Evolutionary conservation across 257 asterid species (phyloP).

Genomic region (Capsicum rhomboideum): DNA sequence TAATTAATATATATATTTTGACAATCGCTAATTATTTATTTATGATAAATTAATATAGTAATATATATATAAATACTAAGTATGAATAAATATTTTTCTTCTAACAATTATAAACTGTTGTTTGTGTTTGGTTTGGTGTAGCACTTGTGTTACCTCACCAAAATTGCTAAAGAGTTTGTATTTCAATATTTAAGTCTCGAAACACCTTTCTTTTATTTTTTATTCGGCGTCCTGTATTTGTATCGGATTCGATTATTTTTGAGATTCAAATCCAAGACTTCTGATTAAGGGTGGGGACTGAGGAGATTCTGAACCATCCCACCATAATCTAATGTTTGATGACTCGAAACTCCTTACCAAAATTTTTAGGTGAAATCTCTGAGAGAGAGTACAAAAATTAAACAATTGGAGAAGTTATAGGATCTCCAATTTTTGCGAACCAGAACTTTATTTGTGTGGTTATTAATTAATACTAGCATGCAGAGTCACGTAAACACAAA

Average conservation of each 20-base stretch:
- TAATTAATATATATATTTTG: background rate
- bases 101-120: background rate
- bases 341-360: background rate
- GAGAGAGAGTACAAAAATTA: too few relatives aligned
- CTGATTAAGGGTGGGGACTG: too few relatives aligned
- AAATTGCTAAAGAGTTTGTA: background rate
- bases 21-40: background rate
- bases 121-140: background rate
- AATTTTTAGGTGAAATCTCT: background rate
- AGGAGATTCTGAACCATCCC: too few relatives aligned
- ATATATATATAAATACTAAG: background rate
- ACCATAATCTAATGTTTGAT: too few relatives aligned
- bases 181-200: too few relatives aligned
- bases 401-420: too few relatives aligned
- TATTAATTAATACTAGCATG: background rate
- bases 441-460: background rate
- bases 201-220: too few relatives aligned
- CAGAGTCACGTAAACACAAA: background rate
- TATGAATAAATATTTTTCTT: background rate
- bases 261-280: background rate
- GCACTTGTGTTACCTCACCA: background rate
- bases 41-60: background rate
- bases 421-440: background rate
- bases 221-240: rapidly evolving
- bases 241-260: background rate